phyloP scores from a whole-genome alignment of 331 rosid genomes.

The Erythrophleum ivorense region DNA sequence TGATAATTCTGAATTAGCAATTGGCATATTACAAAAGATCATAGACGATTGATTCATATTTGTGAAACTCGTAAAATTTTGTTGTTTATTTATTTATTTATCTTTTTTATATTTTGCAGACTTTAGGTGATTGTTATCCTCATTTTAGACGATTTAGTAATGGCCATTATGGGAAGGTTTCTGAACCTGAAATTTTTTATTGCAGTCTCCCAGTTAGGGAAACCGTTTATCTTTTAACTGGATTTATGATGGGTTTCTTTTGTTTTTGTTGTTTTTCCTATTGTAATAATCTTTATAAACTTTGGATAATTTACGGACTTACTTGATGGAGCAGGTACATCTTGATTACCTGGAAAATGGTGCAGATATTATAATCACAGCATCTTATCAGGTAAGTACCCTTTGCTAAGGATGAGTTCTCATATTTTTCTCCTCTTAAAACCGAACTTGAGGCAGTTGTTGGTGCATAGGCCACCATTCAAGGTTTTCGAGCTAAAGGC shows the following conservation, averaged over 20 bases:
- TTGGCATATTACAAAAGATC: not conserved
- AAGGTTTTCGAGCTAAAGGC: constrained; percentile 85
- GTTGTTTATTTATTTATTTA: not conserved
- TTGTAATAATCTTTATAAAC: not conserved
- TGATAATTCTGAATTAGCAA: not conserved
- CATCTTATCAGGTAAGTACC: constrained; percentile 79
- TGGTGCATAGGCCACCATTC: constrained; percentile 83
- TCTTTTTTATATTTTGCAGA: not conserved
- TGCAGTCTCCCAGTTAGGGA: not conserved
- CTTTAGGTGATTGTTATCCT: not conserved
- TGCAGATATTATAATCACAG: constrained; percentile 87
- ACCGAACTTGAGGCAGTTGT: constrained; percentile 25
- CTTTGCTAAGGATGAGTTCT: constrained; percentile 15
- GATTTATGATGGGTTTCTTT: not conserved
- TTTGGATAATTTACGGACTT: constrained; percentile 1
- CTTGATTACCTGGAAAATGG: constrained; percentile 95
- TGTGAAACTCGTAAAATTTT: not conserved
- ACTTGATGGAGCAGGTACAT: constrained; percentile 69
- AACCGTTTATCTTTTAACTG: constrained; percentile 6
- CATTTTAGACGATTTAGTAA: not conserved
- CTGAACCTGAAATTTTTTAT: not conserved
- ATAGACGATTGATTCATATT: not conserved
- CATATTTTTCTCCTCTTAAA: constrained; percentile 1
- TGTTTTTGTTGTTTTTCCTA: not conserved
- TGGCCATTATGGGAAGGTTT: not conserved